Evolutionary conservation across 805 yeast species (phyloP).

Genomic region (Saccharomyces eubayanus): DNA sequence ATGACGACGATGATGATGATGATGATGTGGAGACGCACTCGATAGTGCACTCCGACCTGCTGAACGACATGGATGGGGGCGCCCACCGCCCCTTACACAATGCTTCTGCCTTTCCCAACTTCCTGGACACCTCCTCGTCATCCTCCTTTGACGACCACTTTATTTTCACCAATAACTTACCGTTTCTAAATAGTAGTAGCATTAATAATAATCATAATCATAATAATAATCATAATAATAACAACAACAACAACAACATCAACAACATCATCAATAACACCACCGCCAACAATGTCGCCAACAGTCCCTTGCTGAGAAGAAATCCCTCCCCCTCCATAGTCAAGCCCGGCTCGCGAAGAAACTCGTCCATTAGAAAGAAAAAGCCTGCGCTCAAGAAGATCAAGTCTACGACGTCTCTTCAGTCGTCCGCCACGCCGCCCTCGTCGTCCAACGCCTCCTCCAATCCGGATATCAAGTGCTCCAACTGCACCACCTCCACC

Average conservation of each 20-base stretch:
- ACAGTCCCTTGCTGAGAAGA: background rate
- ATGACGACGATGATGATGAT: background rate
- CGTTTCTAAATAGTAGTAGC: background rate
- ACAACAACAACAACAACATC: background rate
- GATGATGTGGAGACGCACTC: background rate
- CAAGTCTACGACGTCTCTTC: background rate
- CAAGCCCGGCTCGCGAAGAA: background rate
- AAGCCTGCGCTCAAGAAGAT: conserved; percentile 3
- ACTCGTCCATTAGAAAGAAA: conserved; percentile 1
- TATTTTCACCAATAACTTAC: background rate
- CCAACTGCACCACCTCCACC: conserved; percentile 81
- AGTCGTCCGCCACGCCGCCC: background rate
- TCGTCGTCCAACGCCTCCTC: background rate
- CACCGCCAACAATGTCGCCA: background rate
- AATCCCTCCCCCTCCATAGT: background rate
- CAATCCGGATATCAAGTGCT: conserved; percentile 41
- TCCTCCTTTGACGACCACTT: background rate
- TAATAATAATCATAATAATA: background rate
- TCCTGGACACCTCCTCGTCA: background rate
- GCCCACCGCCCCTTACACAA: background rate
- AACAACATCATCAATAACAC: background rate
- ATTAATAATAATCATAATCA: background rate
- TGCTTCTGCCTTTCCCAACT: background rate
- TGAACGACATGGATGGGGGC: background rate
- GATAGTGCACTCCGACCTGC: background rate